These are phyloP conservation scores for Epichloe sp. DNA, from an alignment of 2,329 filamentous ascomycete species.

Conservation along the genomic window DNA sequence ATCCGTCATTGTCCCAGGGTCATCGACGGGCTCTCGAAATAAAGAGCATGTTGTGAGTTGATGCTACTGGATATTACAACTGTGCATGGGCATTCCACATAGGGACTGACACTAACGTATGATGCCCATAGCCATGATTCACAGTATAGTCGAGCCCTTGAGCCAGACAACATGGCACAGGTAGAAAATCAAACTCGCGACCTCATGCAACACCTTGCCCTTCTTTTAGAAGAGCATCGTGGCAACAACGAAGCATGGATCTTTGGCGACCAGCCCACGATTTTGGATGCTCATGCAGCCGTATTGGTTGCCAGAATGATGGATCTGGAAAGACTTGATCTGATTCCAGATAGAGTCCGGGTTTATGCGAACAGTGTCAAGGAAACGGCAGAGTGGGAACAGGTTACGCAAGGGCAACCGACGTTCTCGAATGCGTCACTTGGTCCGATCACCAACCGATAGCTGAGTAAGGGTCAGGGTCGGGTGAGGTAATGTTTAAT, in stretches of 20 bases:
- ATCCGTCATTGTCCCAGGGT: slow-evolving; percentile 11
- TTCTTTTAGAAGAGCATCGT: slow-evolving; percentile 7
- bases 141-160: slow-evolving; percentile 11
- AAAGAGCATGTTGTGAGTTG: slow-evolving; percentile 18
- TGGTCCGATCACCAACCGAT: slow-evolving; percentile 11
- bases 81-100: too few species aligned
- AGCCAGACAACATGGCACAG: slow-evolving; percentile 12
- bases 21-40: slow-evolving; percentile 18
- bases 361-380: slow-evolving; percentile 11
- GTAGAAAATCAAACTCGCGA: slow-evolving; percentile 12
- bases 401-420: slow-evolving; percentile 13
- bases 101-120: not conserved
- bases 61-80: too few species aligned
- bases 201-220: slow-evolving; percentile 13
- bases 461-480: slow-evolving; percentile 6
- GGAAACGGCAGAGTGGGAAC: slow-evolving; percentile 15
- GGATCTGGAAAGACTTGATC: slow-evolving; percentile 13
- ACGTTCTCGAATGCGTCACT: slow-evolving; percentile 13
- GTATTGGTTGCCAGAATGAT: slow-evolving; percentile 12
- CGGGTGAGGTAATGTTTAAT: not conserved
- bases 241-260: slow-evolving; percentile 12
- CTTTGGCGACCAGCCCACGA: slow-evolving; percentile 16
- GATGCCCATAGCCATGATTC: slow-evolving; percentile 14
- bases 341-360: slow-evolving; percentile 11
- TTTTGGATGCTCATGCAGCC: slow-evolving; percentile 17